phyloP scores from a whole-genome alignment of 169 alveolate species.

The Plasmodium sp. region DNA sequence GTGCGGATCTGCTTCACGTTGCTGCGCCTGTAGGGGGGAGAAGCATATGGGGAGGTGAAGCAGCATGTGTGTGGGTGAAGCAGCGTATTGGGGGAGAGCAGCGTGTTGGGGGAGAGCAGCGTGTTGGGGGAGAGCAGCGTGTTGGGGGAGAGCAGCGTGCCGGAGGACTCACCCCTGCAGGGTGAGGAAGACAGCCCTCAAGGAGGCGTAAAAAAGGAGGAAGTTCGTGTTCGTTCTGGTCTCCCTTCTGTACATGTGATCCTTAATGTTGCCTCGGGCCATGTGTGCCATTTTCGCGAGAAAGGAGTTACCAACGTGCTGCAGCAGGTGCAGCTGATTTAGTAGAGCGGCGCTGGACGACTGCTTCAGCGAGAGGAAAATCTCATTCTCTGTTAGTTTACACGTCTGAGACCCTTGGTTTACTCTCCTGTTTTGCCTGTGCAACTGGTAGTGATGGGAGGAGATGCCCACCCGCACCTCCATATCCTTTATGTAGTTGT shows the following conservation, averaged over 20 bases:
- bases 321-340: background rate
- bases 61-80: background rate
- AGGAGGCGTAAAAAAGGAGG: background rate
- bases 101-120: background rate
- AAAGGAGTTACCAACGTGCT: background rate
- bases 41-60: background rate
- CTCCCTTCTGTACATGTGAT: background rate
- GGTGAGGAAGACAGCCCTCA: background rate
- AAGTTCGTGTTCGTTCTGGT: background rate
- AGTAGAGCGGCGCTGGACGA: background rate
- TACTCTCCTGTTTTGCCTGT: background rate
- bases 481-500: slow-evolving; percentile 28
- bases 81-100: background rate
- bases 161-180: slow-evolving; percentile 3
- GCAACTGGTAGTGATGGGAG: slow-evolving; percentile 9
- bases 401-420: background rate
- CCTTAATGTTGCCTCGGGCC: background rate
- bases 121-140: background rate
- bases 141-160: background rate
- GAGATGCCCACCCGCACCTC: slow-evolving; percentile 6
- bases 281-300: background rate
- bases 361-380: background rate
- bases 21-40: background rate
- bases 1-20: background rate
- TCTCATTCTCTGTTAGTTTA: slow-evolving; percentile 6